A percentile compares a stretch with the other conserved stretches of the same genome.
Conservation (phyloP, 2,329 filamentous ascomycete genomes). For the Diatrype stigma region DNA sequence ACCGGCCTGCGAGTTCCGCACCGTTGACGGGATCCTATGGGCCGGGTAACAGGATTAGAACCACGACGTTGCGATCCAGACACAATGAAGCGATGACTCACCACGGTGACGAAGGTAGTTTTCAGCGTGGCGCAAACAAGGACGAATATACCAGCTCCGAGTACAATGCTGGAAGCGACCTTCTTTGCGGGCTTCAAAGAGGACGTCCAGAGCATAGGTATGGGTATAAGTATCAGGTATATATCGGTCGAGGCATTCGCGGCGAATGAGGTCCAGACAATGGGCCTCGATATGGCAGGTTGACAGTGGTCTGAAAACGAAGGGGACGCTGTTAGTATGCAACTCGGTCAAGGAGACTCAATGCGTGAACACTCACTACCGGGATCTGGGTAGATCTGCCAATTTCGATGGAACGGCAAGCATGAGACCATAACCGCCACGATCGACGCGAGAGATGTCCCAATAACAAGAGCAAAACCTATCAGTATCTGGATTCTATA, state of each 20-base stretch:
- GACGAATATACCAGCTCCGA: conserved; percentile 35
- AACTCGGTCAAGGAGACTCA: conserved; percentile 2
- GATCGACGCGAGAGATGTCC: conserved; percentile 42
- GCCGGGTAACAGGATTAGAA: neutral
- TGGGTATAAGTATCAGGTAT: conserved; percentile 54
- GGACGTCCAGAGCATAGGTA: conserved; percentile 45
- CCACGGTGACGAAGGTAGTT: conserved; percentile 31
- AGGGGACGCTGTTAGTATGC: conserved; percentile 8
- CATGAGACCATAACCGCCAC: conserved; percentile 44
- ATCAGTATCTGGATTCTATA: conserved; percentile 39
- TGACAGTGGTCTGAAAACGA: conserved; percentile 37
- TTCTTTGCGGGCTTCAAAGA: conserved; percentile 32
- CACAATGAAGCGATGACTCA: conserved; percentile 9
- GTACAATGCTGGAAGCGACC: conserved; percentile 28
- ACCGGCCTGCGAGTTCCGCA: conserved; percentile 35
- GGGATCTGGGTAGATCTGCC: conserved; percentile 51
- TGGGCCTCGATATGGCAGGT: conserved; percentile 40
- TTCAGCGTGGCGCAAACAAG: conserved; percentile 33
- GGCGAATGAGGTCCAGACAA: conserved; percentile 42
- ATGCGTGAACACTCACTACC: conserved; percentile 35
- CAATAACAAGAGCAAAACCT: conserved; percentile 40
- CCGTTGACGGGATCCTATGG: conserved; percentile 36
- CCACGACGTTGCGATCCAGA: neutral
- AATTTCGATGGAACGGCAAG: conserved; percentile 43
- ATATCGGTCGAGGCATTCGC: conserved; percentile 53